These are phyloP conservation scores for Globisporangium paddicum DNA, from an alignment of 352 stramenopile species.

Conservation along the genomic window DNA sequence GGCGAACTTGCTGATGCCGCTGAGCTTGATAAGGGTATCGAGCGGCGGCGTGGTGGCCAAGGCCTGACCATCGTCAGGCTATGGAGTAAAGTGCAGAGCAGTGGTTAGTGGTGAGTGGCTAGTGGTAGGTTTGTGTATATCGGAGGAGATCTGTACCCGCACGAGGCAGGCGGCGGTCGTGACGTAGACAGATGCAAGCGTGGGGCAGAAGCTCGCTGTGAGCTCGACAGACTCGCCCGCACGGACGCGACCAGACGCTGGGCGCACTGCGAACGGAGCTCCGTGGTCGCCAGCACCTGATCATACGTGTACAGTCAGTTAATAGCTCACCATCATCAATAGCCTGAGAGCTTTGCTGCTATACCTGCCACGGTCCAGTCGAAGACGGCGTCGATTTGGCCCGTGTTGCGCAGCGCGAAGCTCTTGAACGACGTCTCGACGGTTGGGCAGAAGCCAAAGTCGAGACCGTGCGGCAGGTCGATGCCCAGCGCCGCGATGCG, in stretches of 20 bases:
- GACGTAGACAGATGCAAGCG: constrained; percentile 81
- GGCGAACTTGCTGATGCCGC: constrained; percentile 87
- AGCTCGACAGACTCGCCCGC: constrained; percentile 68
- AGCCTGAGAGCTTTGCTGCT: background rate
- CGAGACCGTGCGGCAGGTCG: constrained; percentile 53
- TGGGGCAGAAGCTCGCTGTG: constrained; percentile 65
- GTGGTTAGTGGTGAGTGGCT: background rate
- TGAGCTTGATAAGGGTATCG: constrained; percentile 79
- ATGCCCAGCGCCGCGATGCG: constrained; percentile 71
- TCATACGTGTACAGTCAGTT: background rate
- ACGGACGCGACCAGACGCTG: constrained; percentile 51
- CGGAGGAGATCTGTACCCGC: constrained; percentile 32
- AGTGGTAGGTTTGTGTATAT: background rate
- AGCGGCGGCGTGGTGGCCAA: constrained; percentile 18
- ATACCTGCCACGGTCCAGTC: constrained; percentile 73
- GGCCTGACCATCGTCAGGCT: constrained; percentile 25
- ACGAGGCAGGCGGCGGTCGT: constrained; percentile 60
- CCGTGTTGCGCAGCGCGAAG: constrained; percentile 83
- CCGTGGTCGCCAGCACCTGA: constrained; percentile 53
- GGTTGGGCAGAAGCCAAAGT: constrained; percentile 90
- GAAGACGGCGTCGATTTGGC: constrained; percentile 83
- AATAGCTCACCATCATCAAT: background rate
- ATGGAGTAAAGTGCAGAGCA: background rate
- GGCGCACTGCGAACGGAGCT: constrained; percentile 76
- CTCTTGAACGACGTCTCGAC: constrained; percentile 66